phyloP scores from a whole-genome alignment of 495 filamentous ascomycete species.

The Peziza echinospora region DNA sequence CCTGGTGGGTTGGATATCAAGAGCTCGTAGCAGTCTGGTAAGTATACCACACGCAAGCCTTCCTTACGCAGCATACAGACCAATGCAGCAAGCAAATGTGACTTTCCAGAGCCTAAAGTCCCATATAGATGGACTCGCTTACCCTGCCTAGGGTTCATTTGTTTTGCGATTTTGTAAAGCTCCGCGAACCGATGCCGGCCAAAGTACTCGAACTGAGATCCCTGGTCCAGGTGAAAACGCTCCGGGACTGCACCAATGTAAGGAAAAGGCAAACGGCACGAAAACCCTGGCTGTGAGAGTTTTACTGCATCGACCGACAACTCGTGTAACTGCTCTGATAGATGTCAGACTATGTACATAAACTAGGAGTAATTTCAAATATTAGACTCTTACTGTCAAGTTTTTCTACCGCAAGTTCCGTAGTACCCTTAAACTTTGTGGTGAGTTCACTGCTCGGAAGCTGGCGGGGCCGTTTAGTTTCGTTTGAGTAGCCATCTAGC shows the following conservation, averaged over 20 bases:
- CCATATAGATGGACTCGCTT: background rate
- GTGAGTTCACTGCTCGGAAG: too few relatives aligned
- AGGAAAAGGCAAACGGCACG: background rate
- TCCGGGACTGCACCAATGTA: background rate
- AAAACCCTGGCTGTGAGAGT: too few relatives aligned
- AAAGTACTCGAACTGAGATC: background rate
- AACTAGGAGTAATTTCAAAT: too few relatives aligned
- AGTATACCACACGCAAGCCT: background rate
- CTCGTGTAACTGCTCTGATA: too few relatives aligned
- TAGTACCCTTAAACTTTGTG: too few relatives aligned
- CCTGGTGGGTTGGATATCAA: background rate
- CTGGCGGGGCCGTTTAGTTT: too few relatives aligned
- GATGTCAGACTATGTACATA: too few relatives aligned
- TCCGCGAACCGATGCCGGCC: background rate
- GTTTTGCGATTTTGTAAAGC: background rate
- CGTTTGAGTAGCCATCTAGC: too few relatives aligned
- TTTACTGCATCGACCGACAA: too few relatives aligned
- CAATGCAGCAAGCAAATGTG: background rate
- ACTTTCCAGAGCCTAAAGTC: slow-evolving; percentile 1
- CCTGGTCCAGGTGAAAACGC: background rate
- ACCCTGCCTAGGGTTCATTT: background rate
- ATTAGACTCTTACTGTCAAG: too few relatives aligned
- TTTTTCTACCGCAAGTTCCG: too few relatives aligned
- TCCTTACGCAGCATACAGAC: background rate
- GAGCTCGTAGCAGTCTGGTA: slow-evolving; percentile 1